Conservation (phyloP, 495 filamentous ascomycete genomes). For the Chaetomium cochliodes region DNA sequence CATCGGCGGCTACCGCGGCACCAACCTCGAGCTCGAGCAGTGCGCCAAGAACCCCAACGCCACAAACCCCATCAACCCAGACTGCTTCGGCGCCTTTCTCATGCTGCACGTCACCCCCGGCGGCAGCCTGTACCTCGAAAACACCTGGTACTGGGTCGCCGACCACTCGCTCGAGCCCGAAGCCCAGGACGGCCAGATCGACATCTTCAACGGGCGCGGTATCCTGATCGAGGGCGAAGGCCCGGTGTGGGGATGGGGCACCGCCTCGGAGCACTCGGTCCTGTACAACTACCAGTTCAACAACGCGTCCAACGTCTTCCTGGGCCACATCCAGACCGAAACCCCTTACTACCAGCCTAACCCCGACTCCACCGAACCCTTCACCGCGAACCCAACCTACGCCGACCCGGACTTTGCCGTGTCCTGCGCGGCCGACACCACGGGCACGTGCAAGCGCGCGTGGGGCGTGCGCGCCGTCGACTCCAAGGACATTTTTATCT, state of each 20-base stretch:
- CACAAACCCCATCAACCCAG: conserved; percentile 51
- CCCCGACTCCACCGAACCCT: conserved; percentile 68
- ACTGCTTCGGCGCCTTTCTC: conserved; percentile 75
- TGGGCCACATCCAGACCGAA: conserved; percentile 85
- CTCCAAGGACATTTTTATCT: conserved; percentile 66
- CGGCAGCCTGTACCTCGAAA: conserved; percentile 79
- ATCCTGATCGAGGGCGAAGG: conserved; percentile 68
- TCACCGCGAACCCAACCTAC: conserved; percentile 59
- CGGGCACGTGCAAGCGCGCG: conserved; percentile 67
- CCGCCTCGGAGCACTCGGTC: conserved; percentile 81
- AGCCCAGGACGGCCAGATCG: conserved; percentile 80
- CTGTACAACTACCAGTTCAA: conserved; percentile 86
- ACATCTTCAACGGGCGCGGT: conserved; percentile 89
- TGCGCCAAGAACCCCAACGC: conserved; percentile 69
- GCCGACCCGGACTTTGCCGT: conserved; percentile 72
- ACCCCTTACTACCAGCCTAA: conserved; percentile 92
- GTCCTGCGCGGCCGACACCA: conserved; percentile 57
- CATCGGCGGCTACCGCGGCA: conserved; percentile 78
- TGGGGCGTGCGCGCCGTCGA: conserved; percentile 79
- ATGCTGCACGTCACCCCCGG: conserved; percentile 73
- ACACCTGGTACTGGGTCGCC: conserved; percentile 93
- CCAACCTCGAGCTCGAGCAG: conserved; percentile 70
- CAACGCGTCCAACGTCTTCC: conserved; percentile 78
- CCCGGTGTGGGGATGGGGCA: conserved; percentile 71
- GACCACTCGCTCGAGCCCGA: conserved; percentile 85